Evolutionary conservation across 768 basidiomycete species (phyloP).

Genomic region (Suillus luteus): DNA sequence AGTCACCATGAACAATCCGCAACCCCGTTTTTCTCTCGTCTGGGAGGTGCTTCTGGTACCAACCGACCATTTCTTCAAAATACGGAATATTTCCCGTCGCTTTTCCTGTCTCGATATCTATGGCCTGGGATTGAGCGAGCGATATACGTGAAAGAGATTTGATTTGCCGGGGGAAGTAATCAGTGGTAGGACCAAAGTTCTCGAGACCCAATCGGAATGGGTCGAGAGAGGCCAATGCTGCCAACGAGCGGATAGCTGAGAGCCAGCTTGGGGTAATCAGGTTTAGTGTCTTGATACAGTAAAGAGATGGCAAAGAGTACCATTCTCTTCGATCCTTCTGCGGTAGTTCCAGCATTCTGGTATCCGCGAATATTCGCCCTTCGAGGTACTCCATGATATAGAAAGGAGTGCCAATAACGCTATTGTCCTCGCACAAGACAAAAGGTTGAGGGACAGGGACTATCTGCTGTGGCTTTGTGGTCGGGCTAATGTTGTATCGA

Average conservation of each 20-base stretch:
- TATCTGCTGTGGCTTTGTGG: conserved; percentile 48
- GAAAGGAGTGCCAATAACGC: conserved; percentile 85
- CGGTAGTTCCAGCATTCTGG: conserved; percentile 68
- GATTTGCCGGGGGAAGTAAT: conserved; percentile 94
- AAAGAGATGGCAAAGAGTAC: conserved; percentile 40
- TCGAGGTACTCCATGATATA: conserved; percentile 97
- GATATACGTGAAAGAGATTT: conserved; percentile 85
- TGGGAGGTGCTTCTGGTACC: conserved; percentile 77
- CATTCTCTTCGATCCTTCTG: conserved; percentile 67
- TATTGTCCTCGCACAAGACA: conserved; percentile 75
- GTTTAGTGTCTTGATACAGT: background rate
- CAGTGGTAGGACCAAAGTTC: conserved; percentile 68
- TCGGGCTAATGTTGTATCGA: conserved; percentile 60
- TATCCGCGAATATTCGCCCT: conserved; percentile 91
- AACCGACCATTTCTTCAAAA: conserved; percentile 69
- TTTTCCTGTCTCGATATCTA: conserved; percentile 64
- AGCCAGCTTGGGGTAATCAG: conserved; percentile 59
- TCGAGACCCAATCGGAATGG: conserved; percentile 68
- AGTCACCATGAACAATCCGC: conserved; percentile 96
- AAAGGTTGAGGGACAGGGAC: conserved; percentile 89
- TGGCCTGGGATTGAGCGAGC: conserved; percentile 66
- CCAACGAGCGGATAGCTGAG: conserved; percentile 70
- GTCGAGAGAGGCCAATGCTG: conserved; percentile 62
- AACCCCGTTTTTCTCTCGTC: conserved; percentile 73
- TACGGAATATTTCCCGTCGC: conserved; percentile 72